Base-by-base conservation (phyloP, 2,329 filamentous ascomycete genomes). In the Trichoderma hamatum region DNA sequence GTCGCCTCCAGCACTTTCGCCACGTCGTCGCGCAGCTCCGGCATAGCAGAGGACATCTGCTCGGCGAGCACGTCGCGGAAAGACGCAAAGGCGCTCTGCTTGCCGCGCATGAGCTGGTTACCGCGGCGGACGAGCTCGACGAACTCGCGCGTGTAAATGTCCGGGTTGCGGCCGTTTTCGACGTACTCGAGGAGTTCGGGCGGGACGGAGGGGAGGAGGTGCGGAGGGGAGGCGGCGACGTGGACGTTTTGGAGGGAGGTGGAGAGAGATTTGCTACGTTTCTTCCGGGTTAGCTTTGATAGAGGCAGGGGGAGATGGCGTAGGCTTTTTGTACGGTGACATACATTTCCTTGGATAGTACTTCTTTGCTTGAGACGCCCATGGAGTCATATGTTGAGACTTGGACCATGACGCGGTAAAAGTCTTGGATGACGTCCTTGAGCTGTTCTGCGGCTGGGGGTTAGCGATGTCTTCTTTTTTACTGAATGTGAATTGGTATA, bases 141-240 rank as follows among this genome's bases (percentile, higher is more conserved):
- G 74, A 92, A 91, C 81, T 92, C 89, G 75, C 89, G 84, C 67
- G 89, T 92, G 82, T 92, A 92, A 73, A 92, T 91, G 79, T 92
- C 89, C 2, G 89, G 89, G 81, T 92, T 92, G 62, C 89, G 88
- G 55, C 89, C 89, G 76, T 88, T 87, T 78, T 92, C 89, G 74
- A 92, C 89, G 80, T 92, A 92, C 75, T 88, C 83, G 70, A 91
- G 83, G 14, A 91, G 84, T 74, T 90, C 88, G 63, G 85, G 85
- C 2, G 89, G 89, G 26, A 90, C 83, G 36, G 77, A 79, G 5
- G 87, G 86, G 51, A 89, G 83, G 26, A 74, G 71, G 72, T 77
- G 70, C 14, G 81, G 80, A 28, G 80, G 78, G 26, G 81, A 75
- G 68, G 84, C 81, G 13, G 82, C 79, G 52, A 75, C 74, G 74